Conservation (phyloP, 176 grass and related monocot species). For the sorghum (Sorghum bicolor) region DNA sequence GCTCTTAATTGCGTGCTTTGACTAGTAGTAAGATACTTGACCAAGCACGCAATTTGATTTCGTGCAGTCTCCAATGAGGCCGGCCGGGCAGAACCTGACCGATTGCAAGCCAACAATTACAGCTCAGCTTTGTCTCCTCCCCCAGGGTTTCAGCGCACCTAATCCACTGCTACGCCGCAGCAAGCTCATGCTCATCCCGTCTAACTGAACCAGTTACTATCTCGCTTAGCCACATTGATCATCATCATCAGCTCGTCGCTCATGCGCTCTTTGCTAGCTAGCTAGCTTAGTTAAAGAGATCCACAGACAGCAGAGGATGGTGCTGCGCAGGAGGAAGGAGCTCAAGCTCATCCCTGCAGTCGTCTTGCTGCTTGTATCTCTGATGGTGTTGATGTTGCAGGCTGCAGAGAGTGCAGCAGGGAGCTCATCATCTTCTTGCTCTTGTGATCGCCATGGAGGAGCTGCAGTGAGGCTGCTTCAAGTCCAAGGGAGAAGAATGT, state of each 20-base stretch:
- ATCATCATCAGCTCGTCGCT: background rate
- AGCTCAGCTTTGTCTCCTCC: conserved; percentile 18
- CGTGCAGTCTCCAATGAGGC: background rate
- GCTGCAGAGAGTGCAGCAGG: background rate
- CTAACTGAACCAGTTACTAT: background rate
- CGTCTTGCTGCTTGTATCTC: background rate
- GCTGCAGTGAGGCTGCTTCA: background rate
- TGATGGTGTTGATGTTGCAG: conserved; percentile 4
- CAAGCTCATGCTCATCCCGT: background rate
- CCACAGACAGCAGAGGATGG: background rate
- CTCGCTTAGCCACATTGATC: background rate
- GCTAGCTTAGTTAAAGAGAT: background rate
- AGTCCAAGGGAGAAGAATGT: conserved; percentile 10
- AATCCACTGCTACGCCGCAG: background rate
- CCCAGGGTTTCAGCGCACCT: conserved; percentile 32
- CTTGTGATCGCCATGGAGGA: background rate
- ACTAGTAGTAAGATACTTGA: conserved; percentile 11
- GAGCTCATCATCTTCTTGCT: background rate
- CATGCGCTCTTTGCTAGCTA: background rate
- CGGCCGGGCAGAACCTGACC: background rate
- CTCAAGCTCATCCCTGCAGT: background rate
- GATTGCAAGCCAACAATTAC: conserved; percentile 8
- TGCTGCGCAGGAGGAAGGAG: background rate
- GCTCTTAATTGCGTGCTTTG: conserved; percentile 15
- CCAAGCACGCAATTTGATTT: background rate